Conservation (phyloP, 306 rosid genomes). For the Inga oerstediana region DNA sequence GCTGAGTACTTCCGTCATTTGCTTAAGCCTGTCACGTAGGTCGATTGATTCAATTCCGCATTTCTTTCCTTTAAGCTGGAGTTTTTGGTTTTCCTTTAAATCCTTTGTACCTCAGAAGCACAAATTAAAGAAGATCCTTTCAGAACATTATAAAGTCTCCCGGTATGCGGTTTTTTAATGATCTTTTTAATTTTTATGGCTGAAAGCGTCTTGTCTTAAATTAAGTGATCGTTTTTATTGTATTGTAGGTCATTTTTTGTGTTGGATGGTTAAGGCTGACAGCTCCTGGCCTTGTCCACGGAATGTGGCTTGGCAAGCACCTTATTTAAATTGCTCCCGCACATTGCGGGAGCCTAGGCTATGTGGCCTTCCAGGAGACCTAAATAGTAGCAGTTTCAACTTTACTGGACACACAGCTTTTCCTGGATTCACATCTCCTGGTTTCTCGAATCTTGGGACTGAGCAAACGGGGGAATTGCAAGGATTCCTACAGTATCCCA, state of each 20-base stretch:
- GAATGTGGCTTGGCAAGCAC: constrained; percentile 58
- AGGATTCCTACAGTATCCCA: constrained; percentile 44
- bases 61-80: constrained; percentile 46
- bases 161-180: constrained; percentile 39
- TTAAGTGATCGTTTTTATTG: constrained; percentile 26
- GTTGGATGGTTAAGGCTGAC: constrained; percentile 68
- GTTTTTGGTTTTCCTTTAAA: constrained; percentile 43
- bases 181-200: constrained; percentile 15
- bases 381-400: constrained; percentile 33
- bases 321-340: constrained; percentile 40
- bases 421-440: constrained; percentile 47
- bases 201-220: constrained; percentile 14
- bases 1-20: constrained; percentile 88
- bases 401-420: constrained; percentile 43
- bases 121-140: constrained; percentile 45
- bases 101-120: constrained; percentile 44
- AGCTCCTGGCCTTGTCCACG: constrained; percentile 45
- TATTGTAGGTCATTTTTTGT: constrained; percentile 42
- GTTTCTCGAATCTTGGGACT: constrained; percentile 37
- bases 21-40: constrained; percentile 94
- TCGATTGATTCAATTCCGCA: constrained; percentile 8
- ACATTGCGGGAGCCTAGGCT: constrained; percentile 40
- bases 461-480: constrained; percentile 47
- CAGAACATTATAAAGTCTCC: constrained; percentile 37
- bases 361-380: constrained; percentile 39